Conservation (phyloP, 2,329 filamentous ascomycete genomes). For the Aspergillus calidoustus region DNA sequence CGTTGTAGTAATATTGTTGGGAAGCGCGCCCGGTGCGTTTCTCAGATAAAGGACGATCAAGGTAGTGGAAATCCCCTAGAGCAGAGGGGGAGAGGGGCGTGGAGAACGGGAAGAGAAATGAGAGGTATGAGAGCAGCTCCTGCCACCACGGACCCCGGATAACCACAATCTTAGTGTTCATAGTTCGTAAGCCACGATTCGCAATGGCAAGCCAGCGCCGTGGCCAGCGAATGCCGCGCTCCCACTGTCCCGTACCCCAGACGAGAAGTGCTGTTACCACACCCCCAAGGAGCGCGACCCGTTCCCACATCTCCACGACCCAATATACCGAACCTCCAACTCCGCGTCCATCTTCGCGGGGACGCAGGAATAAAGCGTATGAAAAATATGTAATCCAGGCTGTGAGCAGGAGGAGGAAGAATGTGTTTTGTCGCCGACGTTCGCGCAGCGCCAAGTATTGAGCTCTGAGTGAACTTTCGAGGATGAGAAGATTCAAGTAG, state of each 20-base stretch:
- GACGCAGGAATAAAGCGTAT: constrained; percentile 91
- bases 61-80: constrained; percentile 74
- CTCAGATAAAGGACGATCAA: constrained; percentile 62
- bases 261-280: constrained; percentile 84
- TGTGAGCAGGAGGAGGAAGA: constrained; percentile 80
- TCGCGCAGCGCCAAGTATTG: constrained; percentile 92
- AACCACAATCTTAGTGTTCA: constrained; percentile 96
- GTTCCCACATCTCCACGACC: constrained; percentile 88
- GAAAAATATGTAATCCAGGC: constrained; percentile 84
- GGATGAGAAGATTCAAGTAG: constrained; percentile 95
- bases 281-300: constrained; percentile 88
- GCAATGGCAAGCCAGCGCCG: constrained; percentile 86
- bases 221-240: constrained; percentile 92
- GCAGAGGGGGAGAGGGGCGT: constrained; percentile 65
- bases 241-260: constrained; percentile 96
- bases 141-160: constrained; percentile 81
- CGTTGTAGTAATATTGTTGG: constrained; percentile 52
- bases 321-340: constrained; percentile 95
- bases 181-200: constrained; percentile 85
- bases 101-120: constrained; percentile 78
- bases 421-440: constrained; percentile 86
- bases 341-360: constrained; percentile 89
- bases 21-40: constrained; percentile 44
- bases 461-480: constrained; percentile 89
- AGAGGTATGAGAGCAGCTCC: constrained; percentile 73